Evolutionary conservation across 768 basidiomycete genomes (phyloP), one percentile per base, ranked within the genome.

Genomic region (Russula sp.): DNA sequence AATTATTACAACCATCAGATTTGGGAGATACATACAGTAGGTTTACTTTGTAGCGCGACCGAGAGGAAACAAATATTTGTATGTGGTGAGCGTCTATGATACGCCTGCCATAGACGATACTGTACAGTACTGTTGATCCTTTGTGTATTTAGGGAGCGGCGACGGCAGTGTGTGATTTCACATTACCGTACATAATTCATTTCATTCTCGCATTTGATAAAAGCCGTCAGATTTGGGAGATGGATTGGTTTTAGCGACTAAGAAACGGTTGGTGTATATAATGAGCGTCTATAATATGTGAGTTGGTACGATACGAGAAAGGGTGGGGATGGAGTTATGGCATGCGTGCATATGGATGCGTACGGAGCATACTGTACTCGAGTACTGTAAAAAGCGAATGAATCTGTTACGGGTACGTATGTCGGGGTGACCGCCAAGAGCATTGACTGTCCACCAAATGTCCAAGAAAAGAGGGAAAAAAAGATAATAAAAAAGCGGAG

Each of bases 271-370:
- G 38, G 7, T 40, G 30, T 53, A 44, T 61, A 53, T 30, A 32
- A 16, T 44, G 51, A 53, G 60, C 36, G 59, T 52, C 38, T 52
- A 51, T 52, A 28, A 49, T 50, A 30, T 24, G 51, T 22, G 24
- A 18, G 48, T 50, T 40, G 36, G 58, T 59, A 49, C 6, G 46
- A 38, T 4, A 40, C 4, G 32, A 22, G 24, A 6, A 28, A 10
- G 28, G n/a, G 56, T 6, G 3, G 36, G 13, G 36, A 36, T 36
- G 13, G 36, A 36, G 36, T 36, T 57, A 46, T 46, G n/a, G 24
- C 5, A 48, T 14, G 49, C 24, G 16, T 38, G 28, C 32, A 7
- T 9, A 10, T 16, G 49, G 26, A 44, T 44, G 44, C 44, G n/a
- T 5, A n/a, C 22, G 22, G 10, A 48, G n/a, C 46, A 48, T 48